Conservation (phyloP, 1,284 basidiomycete genomes). For the Schizophyllum commune region DNA sequence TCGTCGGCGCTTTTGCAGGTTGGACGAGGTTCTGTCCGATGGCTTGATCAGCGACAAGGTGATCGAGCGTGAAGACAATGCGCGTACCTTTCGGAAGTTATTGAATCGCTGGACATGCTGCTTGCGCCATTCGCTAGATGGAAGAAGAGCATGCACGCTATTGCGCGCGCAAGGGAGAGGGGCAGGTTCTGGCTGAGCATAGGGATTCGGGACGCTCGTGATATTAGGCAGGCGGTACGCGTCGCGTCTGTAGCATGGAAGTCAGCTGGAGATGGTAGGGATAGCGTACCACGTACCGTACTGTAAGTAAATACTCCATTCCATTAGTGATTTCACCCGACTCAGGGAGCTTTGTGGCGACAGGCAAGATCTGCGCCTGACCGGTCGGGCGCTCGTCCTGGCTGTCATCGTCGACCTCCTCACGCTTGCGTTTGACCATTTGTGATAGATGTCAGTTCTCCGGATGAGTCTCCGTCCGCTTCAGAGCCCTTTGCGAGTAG, state of each 20-base stretch:
- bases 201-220: conserved; percentile 61
- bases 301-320: conserved; percentile 73
- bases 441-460: background rate
- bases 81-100: conserved; percentile 55
- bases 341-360: conserved; percentile 56
- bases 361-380: conserved; percentile 63
- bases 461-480: too few species aligned
- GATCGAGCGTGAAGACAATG: conserved; percentile 3
- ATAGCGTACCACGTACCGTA: conserved; percentile 42
- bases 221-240: conserved; percentile 52
- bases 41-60: background rate
- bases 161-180: conserved; percentile 6
- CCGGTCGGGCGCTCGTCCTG: conserved; percentile 48
- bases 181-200: conserved; percentile 30
- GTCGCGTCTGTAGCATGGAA: conserved; percentile 44
- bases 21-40: conserved; percentile 52
- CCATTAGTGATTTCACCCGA: conserved; percentile 68
- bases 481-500: too few species aligned
- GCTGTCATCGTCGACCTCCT: conserved; percentile 29
- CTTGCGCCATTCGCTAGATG: conserved; percentile 57
- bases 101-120: conserved; percentile 49
- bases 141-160: conserved; percentile 32
- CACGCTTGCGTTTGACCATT: conserved; percentile 39
- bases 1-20: conserved; percentile 30
- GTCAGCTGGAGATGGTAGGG: conserved; percentile 5